Base-by-base conservation (phyloP, 1,284 basidiomycete species). In the Trichosporon sp. region DNA sequence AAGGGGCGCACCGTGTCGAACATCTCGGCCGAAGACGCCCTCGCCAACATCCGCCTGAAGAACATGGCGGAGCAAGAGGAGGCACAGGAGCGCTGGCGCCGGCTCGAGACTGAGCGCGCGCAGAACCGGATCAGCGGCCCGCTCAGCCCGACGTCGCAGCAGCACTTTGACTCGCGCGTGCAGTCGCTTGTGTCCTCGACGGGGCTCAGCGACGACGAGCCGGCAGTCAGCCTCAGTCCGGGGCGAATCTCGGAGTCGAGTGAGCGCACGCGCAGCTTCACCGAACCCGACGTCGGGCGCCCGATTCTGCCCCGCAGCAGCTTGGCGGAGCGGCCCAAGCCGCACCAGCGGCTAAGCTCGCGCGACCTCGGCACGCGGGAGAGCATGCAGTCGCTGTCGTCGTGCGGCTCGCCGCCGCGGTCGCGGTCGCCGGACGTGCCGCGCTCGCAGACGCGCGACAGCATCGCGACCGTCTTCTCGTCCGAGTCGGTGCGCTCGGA, bases 11-110 rank as follows among this genome's bases (percentile, higher is more conserved):
- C 74, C 27, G 69, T 69, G 2, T 69, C 75, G 3, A 74, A 69
- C 31, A 69, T 75, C 2, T 75, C 74, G 0, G 77, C 78, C 15
- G 64, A 70, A 58, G 68, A 70, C 25, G 76, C 72, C 11, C 53
- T 80, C 56, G 68, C 56, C 21, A 67, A 69, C n/a, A 76, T 75
- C 12, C 63, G 75, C 8, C 64, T 75, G 58, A 73, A 73, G 62
- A 69, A 71, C 18, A 32, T 78, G 12, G 53, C 67, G 1, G 70
- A 74, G 32, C 77, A 80, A 60, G 72, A 66, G 23, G 75, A 75
- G 53, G 75, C 76, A 6, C 75, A 77, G 31, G 76, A 78, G 60
- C 64, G 71, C 1, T 80, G 76, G 67, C 72, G 78, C 32, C 66
- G 72, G n/a, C 60, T 25, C 2, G 66, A 71, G 58, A 44, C 64